A percentile compares a stretch with the other conserved stretches of the same genome.
Conservation (phyloP, 108 stramenopile species). For the Nitzschia sp. region DNA sequence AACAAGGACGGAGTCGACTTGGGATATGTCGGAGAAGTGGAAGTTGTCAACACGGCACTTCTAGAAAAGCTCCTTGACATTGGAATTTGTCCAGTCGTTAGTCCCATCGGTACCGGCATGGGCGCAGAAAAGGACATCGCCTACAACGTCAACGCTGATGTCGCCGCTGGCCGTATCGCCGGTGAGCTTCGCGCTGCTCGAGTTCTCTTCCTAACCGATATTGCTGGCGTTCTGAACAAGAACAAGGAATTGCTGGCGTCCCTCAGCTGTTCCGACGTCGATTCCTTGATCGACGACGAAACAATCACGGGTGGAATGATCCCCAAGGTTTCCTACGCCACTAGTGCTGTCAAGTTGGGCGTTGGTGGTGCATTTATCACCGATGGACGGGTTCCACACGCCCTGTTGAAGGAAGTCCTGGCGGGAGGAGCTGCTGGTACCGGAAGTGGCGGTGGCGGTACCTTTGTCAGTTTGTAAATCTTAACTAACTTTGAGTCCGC, state of each 20-base stretch:
- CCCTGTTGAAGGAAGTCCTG: slow-evolving; percentile 80
- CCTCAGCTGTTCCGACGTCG: slow-evolving; percentile 71
- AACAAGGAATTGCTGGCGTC: slow-evolving; percentile 75
- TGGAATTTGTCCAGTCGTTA: slow-evolving; percentile 92
- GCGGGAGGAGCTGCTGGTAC: slow-evolving; percentile 47
- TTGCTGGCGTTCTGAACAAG: slow-evolving; percentile 95
- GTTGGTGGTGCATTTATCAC: slow-evolving; percentile 84
- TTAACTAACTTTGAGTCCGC: slow-evolving; percentile 5
- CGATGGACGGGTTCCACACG: slow-evolving; percentile 90
- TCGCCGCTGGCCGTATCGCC: slow-evolving; percentile 93
- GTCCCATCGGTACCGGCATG: slow-evolving; percentile 91
- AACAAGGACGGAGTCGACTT: slow-evolving; percentile 73
- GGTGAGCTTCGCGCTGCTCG: slow-evolving; percentile 87
- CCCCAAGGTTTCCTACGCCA: slow-evolving; percentile 88
- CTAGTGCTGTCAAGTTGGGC: slow-evolving; percentile 80
- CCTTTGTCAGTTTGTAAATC: slow-evolving; percentile 45
- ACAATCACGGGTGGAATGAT: slow-evolving; percentile 98
- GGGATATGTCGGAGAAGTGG: slow-evolving; percentile 92
- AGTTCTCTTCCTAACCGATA: slow-evolving; percentile 94
- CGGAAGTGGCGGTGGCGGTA: slow-evolving; percentile 55
- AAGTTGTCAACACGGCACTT: slow-evolving; percentile 78
- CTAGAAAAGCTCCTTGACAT: slow-evolving; percentile 72
- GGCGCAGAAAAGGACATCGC: slow-evolving; percentile 67
- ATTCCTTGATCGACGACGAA: slow-evolving; percentile 84
- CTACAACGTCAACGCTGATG: slow-evolving; percentile 98